Base-by-base conservation (phyloP, 805 yeast genomes). In the Lachancea kluyveri region DNA sequence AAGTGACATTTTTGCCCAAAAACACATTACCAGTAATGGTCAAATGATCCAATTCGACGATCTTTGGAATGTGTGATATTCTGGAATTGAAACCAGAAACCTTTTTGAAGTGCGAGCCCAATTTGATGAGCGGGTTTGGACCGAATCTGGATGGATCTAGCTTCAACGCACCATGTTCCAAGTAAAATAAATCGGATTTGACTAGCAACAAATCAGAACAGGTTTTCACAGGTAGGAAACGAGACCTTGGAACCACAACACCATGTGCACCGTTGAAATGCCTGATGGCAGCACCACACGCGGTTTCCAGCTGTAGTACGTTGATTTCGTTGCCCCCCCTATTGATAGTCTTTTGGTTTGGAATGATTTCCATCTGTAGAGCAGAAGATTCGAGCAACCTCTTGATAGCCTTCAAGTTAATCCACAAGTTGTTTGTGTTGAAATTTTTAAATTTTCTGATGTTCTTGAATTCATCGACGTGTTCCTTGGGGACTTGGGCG, bases 201-300 rank as follows among this genome's bases (percentile, higher is more conserved):
- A 92, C 98, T 53, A 92, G 72, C 50, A 92, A 67, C 62, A 92
- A 67, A 61, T 92, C 98, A 5, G 96, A 87, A 62, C 92, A 86
- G 12, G 98, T 92, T 71, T 92, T 92, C 50, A 92, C 98, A 10
- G 98, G 98, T 66, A 92, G 73, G 74, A 92, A 92, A 59, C 98
- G 79, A 24, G 95, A 75, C 69, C 98, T 85, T 64, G 98, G 97
- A 22, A 92, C 98, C 52, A 87, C 95, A 49, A 92, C 94, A 65
- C 98, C 98, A 53, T 86, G 95, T 18, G 96, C 96, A 50, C 85
- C 83, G 45, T 79, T 70, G 65, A 92, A 92, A 65, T 88, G 90
- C 65, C 95, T 83, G 58, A 92, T 92, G 28, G 97, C 97, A 23
- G 98, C 97, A 70, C 98, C 98, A 49, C 86, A 95, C 17, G 98